phyloP scores from a whole-genome alignment of 108 stramenopile species.

The Skeletonema costatum region DNA sequence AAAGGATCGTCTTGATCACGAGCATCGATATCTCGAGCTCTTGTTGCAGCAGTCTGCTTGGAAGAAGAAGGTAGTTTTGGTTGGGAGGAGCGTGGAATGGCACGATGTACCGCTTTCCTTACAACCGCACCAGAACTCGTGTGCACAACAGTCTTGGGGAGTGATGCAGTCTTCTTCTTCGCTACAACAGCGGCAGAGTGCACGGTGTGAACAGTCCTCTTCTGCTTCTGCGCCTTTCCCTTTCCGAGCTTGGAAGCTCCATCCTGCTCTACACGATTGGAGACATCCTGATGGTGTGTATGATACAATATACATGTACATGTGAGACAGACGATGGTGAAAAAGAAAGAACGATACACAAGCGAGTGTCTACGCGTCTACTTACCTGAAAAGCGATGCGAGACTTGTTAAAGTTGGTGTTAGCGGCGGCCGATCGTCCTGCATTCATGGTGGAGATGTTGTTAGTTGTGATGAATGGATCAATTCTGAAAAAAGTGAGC shows the following conservation, averaged over 20 bases:
- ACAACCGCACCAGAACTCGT: not conserved
- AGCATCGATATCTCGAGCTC: constrained; percentile 3
- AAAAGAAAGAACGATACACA: not conserved
- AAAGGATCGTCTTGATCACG: constrained; percentile 51
- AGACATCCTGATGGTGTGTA: constrained; percentile 20
- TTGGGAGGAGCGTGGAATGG: not conserved
- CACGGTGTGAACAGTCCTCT: not conserved
- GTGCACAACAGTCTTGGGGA: not conserved
- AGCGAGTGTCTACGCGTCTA: not conserved
- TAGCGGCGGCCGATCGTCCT: not conserved
- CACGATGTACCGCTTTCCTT: not conserved
- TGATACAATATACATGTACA: not conserved
- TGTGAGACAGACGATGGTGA: not conserved
- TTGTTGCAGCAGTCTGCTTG: not conserved
- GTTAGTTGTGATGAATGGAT: not conserved
- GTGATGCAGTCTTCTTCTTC: not conserved
- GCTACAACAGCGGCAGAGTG: not conserved
- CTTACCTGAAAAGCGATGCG: constrained; percentile 31
- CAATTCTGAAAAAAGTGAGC: not conserved
- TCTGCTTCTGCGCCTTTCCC: constrained; percentile 10
- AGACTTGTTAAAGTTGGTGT: not conserved
- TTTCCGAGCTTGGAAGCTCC: constrained; percentile 18
- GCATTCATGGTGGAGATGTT: not conserved
- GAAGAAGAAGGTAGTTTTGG: not conserved
- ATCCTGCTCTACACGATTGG: constrained; percentile 10